Base-by-base conservation (phyloP, 2,329 filamentous ascomycete genomes). In the Neonectria faginata region DNA sequence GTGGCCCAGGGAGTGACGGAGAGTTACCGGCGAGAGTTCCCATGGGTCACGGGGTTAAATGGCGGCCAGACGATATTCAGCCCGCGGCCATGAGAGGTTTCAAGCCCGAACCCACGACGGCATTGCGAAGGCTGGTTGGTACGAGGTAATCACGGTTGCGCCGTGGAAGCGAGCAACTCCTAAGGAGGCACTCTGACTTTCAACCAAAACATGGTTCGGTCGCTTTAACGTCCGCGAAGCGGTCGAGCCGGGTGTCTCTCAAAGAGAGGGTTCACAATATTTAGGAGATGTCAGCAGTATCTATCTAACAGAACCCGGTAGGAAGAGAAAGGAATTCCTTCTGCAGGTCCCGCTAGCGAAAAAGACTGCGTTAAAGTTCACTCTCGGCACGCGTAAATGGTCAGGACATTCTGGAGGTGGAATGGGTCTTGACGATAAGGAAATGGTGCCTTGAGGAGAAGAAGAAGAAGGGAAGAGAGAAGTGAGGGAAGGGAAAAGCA, bases 281-380 rank as follows among this genome's bases (percentile, higher is more conserved):
- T 64, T 47, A 56, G 44, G 39, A 62, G 57, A 73, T 97, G 92
- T 97, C 80, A 86, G 91, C 93, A 93, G 89, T 89, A 88, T 88
- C 94, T 97, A 97, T 97, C 94, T 97, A 97, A 95, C 93, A 86
- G 91, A 90, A 88, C 86, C 92, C 91, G 92, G 93, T 88, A 79
- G 81, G 77, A 79, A 78, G 68, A 70, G 72, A 69, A 66, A 36
- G 61, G 62, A 50, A 41, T 44, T 47, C 66, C 66, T 70, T 77
- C 71, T 72, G 88, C 92, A 94, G 93, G 92, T 91, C 91, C 92
- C 89, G 94, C 92, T 97, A 97, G 94, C 94, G 94, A 94, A 97
- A 94, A 92, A 92, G 91, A 91, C 91, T 92, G 91, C 90, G 79
- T 51, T 57, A 18, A 39, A 44, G 27, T 92, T 92, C 83, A 79